Evolutionary conservation across 2,329 filamentous ascomycete genomes (phyloP).

Genomic region (Ophiocordyceps camponoti-leonardi): DNA sequence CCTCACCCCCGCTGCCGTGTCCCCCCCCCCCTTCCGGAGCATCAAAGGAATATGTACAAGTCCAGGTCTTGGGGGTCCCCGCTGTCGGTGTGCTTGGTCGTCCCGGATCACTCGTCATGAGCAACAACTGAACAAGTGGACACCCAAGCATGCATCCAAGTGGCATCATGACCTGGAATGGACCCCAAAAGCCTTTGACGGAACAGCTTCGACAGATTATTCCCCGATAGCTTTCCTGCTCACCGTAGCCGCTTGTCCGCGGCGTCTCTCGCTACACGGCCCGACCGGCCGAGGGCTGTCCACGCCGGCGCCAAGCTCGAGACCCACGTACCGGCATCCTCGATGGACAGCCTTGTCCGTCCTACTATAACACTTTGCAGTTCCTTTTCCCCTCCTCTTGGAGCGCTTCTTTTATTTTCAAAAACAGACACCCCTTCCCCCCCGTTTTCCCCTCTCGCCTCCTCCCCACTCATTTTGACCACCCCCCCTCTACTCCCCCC

Average conservation of each 20-base stretch:
- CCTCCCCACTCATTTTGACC: not conserved
- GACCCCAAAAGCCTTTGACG: not conserved
- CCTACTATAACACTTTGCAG: not conserved
- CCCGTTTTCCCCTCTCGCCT: not conserved
- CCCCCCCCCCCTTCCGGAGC: too few species aligned
- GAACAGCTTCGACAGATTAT: slow-evolving; percentile 4
- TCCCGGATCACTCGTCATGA: too few species aligned
- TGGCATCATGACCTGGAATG: not conserved
- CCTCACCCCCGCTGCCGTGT: too few species aligned
- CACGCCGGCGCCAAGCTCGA: not conserved
- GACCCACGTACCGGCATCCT: not conserved
- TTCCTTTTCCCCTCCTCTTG: not conserved
- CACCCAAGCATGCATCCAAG: not conserved
- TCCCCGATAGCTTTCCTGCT: slow-evolving; percentile 2
- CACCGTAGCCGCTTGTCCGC: not conserved
- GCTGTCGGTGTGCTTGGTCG: too few species aligned
- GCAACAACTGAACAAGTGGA: slow-evolving; percentile 1
- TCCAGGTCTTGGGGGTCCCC: not conserved
- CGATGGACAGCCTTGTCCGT: not conserved
- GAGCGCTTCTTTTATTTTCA: not conserved
- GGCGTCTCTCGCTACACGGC: not conserved
- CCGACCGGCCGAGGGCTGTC: not conserved
- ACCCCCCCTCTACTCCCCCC: not conserved
- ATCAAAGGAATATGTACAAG: not conserved
- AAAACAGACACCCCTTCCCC: not conserved